phyloP scores from a whole-genome alignment of 148 eudicot genomes.

The Cornus suecica region DNA sequence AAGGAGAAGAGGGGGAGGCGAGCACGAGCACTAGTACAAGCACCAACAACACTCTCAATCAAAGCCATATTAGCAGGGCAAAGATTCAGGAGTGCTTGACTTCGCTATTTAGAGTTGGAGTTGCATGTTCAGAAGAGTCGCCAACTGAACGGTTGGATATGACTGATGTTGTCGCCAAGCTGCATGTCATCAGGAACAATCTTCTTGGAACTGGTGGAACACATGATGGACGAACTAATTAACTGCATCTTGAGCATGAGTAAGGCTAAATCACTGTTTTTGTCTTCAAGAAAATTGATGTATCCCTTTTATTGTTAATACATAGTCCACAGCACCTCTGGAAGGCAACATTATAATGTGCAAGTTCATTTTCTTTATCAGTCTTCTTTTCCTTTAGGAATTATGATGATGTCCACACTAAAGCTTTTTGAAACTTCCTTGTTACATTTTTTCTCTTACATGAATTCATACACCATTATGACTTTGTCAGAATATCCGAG shows the following conservation, averaged over 20 bases:
- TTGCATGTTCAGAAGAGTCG: constrained; percentile 11
- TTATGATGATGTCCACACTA: too few relatives aligned
- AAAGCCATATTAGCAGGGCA: background rate
- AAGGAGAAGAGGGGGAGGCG: background rate
- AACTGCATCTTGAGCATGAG: background rate
- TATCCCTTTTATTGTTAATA: too few relatives aligned
- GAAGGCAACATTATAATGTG: too few relatives aligned
- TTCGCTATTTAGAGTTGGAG: background rate
- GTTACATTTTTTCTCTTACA: too few relatives aligned
- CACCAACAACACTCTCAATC: background rate
- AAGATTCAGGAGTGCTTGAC: background rate
- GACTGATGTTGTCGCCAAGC: constrained; percentile 3
- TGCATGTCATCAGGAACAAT: background rate
- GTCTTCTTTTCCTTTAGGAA: too few relatives aligned
- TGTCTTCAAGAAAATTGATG: too few relatives aligned
- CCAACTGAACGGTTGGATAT: background rate
- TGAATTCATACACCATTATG: too few relatives aligned
- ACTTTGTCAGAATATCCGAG: too few relatives aligned
- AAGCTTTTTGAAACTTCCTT: too few relatives aligned
- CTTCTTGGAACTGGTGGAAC: background rate
- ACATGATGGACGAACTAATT: background rate
- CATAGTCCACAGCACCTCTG: too few relatives aligned
- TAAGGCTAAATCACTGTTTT: background rate
- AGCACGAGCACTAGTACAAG: background rate
- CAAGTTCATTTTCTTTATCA: too few relatives aligned